Conservation (phyloP, 2,329 filamentous ascomycete genomes). For the Fusarium hostae region DNA sequence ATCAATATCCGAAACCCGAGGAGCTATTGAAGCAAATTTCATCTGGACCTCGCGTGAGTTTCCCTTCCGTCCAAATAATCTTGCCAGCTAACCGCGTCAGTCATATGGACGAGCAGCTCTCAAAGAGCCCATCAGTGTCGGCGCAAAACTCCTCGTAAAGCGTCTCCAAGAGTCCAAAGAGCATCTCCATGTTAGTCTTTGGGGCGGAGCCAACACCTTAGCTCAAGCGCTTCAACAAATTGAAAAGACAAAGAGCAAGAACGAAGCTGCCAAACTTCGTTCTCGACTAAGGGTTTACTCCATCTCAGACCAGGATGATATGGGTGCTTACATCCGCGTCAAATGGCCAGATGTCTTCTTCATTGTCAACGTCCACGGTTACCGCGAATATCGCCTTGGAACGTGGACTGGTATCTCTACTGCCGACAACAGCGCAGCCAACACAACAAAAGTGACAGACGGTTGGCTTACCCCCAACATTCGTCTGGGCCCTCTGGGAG, state of each 20-base stretch:
- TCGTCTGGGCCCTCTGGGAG: neutral
- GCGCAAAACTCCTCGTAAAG: neutral
- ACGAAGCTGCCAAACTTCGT: neutral
- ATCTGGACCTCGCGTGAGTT: neutral
- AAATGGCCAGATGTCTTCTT: conserved; percentile 13
- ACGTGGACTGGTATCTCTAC: conserved; percentile 10
- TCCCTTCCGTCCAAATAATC: accelerated
- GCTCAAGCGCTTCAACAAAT: conserved; percentile 6
- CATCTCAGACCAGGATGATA: conserved; percentile 20
- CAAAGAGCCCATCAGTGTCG: neutral
- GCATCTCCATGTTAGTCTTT: neutral
- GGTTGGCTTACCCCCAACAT: conserved; percentile 10
- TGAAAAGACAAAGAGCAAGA: neutral
- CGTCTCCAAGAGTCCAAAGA: conserved; percentile 1
- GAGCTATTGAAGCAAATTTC: neutral
- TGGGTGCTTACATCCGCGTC: neutral
- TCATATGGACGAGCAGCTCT: conserved; percentile 11
- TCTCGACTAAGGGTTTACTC: conserved; percentile 12
- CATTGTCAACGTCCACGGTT: conserved; percentile 8
- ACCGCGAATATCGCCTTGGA: neutral
- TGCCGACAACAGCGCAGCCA: neutral
- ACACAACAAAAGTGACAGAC: neutral
- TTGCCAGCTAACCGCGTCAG: neutral
- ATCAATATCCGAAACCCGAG: neutral
- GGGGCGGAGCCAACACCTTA: conserved; percentile 9